Evolutionary conservation across 2,329 filamentous ascomycete genomes (phyloP), one percentile per base, ranked within the genome.

Genomic region (Aspergillus sp.): DNA sequence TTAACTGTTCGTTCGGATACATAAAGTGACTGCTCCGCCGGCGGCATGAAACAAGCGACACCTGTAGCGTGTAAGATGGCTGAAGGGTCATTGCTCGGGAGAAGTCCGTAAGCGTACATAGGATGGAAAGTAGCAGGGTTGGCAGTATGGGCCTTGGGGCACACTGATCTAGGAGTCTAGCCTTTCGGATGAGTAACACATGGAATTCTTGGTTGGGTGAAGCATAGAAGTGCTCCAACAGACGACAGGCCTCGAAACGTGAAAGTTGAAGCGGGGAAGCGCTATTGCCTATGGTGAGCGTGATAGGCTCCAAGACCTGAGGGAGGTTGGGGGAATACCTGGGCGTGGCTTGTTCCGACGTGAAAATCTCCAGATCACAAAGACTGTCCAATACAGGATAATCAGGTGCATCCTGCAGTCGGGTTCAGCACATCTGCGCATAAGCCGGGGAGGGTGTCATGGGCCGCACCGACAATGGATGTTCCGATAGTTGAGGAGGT

Each of bases 31-130:
- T 54, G 21, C n/a, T 41, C 39, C 5, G 51, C 51, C 3, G 51
- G 6, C 13, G 51, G 51, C 51, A 54, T 54, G 38, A 54, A 54
- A 25, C 51, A 54, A 10, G 51, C 32, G 30, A 54, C 51, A n/a
- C 51, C 51, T 54, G 19, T 28, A n/a, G 15, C 7, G n/a, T 17
- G 23, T 54, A n/a, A 54, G 36, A 43, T 54, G 17, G 15, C 12
- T 10, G 12, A 21, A n/a, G 21, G 36, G 3, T 10, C 5, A 8
- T 17, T 15, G 10, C 41, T 19, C 21, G 39, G 38, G 17, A 23
- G 23, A 8, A 43, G 13, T 15, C 36, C 9, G 7, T 36, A 23
- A 36, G 15, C 51, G 32, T 54, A 54, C 51, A 54, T 43, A 54
- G 10, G 32, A 54, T 43, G 8, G 51, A 54, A 8, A 54, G 36